Evolutionary conservation across 2,329 filamentous ascomycete species (phyloP).

Genomic region (Hyphodiscus sp.): DNA sequence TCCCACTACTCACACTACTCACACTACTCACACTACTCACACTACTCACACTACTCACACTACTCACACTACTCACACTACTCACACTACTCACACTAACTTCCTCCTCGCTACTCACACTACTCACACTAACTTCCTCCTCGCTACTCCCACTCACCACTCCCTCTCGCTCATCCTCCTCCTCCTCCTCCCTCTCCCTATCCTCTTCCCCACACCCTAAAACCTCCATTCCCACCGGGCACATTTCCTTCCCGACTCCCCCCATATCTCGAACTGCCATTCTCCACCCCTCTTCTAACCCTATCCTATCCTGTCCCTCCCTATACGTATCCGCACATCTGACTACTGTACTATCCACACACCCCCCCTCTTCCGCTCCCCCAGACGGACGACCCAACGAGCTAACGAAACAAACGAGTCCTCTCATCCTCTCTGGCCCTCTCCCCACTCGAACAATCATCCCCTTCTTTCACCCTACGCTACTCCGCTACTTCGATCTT

Average conservation of each 20-base stretch:
- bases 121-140: neutral
- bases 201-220: neutral
- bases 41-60: no score
- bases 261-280: no score
- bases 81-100: no score
- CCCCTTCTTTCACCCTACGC: neutral
- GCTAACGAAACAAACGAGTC: neutral
- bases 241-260: neutral
- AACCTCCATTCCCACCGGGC: neutral
- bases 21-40: no score
- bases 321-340: neutral
- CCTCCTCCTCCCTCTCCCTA: neutral
- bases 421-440: neutral
- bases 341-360: neutral
- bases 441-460: neutral
- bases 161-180: neutral
- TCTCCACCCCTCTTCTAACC: no score
- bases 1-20: no score
- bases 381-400: no score
- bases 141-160: neutral
- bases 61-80: no score
- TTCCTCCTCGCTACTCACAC: no score
- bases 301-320: neutral
- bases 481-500: neutral
- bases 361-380: neutral